Conservation (phyloP, 2,329 filamentous ascomycete genomes). For the Chlorencoelia australis region DNA sequence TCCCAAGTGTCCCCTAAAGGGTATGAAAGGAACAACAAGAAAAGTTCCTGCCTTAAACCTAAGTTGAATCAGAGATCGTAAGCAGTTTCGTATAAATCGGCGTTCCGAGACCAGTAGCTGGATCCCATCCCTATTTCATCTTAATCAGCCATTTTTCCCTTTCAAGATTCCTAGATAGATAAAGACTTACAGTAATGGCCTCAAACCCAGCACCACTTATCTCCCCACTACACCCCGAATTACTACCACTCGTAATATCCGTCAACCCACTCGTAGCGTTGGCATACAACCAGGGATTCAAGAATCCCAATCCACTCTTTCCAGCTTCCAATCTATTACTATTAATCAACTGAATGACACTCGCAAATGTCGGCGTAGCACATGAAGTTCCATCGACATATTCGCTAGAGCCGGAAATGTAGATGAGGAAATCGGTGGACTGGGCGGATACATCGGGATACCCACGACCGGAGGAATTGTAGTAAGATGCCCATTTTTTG, state of each 20-base stretch:
- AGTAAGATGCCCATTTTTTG: constrained; percentile 34
- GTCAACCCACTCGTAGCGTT: constrained; percentile 30
- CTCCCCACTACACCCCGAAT: constrained; percentile 28
- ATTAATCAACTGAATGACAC: constrained; percentile 51
- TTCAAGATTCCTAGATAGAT: background rate
- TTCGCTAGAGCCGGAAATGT: constrained; percentile 27
- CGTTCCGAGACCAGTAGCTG: constrained; percentile 37
- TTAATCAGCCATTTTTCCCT: constrained; percentile 1
- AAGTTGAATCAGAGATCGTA: constrained; percentile 10
- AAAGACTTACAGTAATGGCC: constrained; percentile 1
- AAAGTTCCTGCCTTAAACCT: no score
- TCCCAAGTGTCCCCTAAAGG: no score
- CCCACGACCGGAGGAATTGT: constrained; percentile 37
- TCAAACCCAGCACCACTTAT: constrained; percentile 8
- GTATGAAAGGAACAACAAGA: no score
- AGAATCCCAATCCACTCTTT: constrained; percentile 33
- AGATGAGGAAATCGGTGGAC: constrained; percentile 42
- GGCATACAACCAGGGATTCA: constrained; percentile 36
- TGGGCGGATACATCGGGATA: constrained; percentile 45
- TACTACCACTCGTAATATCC: constrained; percentile 32
- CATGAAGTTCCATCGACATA: constrained; percentile 42
- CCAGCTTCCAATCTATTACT: constrained; percentile 45
- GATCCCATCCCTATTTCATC: constrained; percentile 32
- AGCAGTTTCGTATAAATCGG: constrained; percentile 24
- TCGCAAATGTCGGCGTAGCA: constrained; percentile 45